phyloP scores from a whole-genome alignment of 164 flowering plant genomes.

The Malania oleifera region DNA sequence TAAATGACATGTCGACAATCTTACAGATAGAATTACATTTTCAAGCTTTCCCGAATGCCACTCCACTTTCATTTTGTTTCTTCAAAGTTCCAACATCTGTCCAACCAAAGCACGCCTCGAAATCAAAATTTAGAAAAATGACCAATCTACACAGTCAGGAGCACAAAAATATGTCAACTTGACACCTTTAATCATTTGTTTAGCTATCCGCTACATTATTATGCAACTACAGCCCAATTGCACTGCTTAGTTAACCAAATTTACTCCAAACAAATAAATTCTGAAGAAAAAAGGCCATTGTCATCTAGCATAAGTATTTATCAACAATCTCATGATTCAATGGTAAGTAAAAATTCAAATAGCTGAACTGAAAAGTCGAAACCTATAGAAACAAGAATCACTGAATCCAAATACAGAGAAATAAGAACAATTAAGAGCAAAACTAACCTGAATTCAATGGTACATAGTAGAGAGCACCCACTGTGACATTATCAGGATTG shows the following conservation, averaged over 20 bases:
- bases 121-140: too few species aligned
- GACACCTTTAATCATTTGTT: too few species aligned
- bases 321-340: background rate
- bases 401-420: background rate
- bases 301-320: background rate
- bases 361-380: background rate
- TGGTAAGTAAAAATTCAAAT: background rate
- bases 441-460: slow-evolving; percentile 78
- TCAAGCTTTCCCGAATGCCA: too few species aligned
- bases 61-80: too few species aligned
- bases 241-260: background rate
- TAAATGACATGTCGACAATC: too few species aligned
- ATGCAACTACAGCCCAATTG: too few species aligned
- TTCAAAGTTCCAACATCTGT: too few species aligned
- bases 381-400: background rate
- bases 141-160: too few species aligned
- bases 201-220: too few species aligned
- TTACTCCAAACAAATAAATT: background rate
- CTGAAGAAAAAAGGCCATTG: background rate
- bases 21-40: too few species aligned
- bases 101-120: too few species aligned
- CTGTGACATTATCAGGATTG: slow-evolving; percentile 67
- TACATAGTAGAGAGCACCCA: slow-evolving; percentile 63
- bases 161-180: too few species aligned
- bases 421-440: background rate